Percentiles rank a stretch among this genome's conserved stretches.
These are phyloP conservation scores for Capsella rubella DNA, from an alignment of 441 rosid genomes.

Conservation along the genomic window DNA sequence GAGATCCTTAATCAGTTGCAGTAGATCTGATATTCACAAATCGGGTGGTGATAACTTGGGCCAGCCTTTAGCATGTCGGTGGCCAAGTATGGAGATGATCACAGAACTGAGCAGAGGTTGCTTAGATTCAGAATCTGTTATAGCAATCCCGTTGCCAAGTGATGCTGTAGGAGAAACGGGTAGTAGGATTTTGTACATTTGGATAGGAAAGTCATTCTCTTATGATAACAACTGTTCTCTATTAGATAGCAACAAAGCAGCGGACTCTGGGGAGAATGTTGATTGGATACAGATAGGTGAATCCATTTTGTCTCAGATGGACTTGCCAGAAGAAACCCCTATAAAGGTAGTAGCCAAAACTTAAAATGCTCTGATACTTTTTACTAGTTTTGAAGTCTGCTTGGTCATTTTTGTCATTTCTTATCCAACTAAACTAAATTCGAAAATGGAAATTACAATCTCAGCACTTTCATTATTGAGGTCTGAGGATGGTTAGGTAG, in stretches of 20 bases:
- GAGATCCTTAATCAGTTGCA: constrained; percentile 42
- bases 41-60: constrained; percentile 39
- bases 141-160: constrained; percentile 57
- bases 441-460: not conserved
- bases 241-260: constrained; percentile 51
- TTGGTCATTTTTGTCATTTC: not conserved
- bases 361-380: not conserved
- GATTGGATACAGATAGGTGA: constrained; percentile 69
- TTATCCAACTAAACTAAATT: not conserved
- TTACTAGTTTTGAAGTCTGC: not conserved
- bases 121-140: constrained; percentile 72
- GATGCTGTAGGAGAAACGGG: constrained; percentile 51
- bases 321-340: constrained; percentile 68
- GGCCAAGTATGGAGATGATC: constrained; percentile 81
- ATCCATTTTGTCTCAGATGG: constrained; percentile 61
- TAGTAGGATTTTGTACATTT: constrained; percentile 67
- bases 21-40: constrained; percentile 42
- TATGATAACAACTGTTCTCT: constrained; percentile 50
- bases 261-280: constrained; percentile 49
- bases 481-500: not conserved
- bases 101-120: constrained; percentile 48
- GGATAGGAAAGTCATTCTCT: constrained; percentile 82
- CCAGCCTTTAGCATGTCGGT: constrained; percentile 59
- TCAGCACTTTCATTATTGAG: not conserved
- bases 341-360: constrained; percentile 58